Evolutionary conservation across 345 rosid genomes (phyloP), one percentile per base, ranked within the genome.

Genomic region (Cardiospermum halicacabum): DNA sequence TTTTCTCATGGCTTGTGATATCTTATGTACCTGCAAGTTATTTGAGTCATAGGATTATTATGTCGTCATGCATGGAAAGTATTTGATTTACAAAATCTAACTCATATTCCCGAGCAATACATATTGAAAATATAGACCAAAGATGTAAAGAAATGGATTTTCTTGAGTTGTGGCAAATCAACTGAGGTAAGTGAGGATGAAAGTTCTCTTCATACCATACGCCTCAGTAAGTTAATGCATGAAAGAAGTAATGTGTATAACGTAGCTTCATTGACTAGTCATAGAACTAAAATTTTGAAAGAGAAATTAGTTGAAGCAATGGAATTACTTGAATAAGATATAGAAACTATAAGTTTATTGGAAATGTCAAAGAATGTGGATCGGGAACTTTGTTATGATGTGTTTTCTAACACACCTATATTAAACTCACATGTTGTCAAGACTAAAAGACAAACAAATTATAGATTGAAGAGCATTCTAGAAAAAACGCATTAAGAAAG

Each of bases 11-110:
- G 25, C 62, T 5, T 3, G 5, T 3, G 5, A 37, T 39, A 10
- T 58, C 13, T 12, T 12, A 15, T 59, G 63, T 39, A 37, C 31
- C 13, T 59, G 21, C 16, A 59, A 39, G 49, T 40, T 15, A 24
- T 59, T 59, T 13, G 34, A 59, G 19, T 24, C 34, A 24, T 58
- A 45, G 25, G 59, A 12, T 50, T 64, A 11, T 64, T 64, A 21
- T 51, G 59, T 22, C 2, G 24, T 22, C 58, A 36, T 64, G 28
- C 21, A 12, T 18, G 34, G 15, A 64, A 49, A 5, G 58, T 53
- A 6, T 50, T 64, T 49, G 30, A 49, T 31, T 64, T 64, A 1
- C 15, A 50, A 4, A 50, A 50, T 51, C 5, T 64, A 3, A 51
- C 27, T 8, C 21, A n/a, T 4, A 7, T 64, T 11, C 47, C 31